Conservation (phyloP, 495 filamentous ascomycete species). For the Margaritispora aquatica region DNA sequence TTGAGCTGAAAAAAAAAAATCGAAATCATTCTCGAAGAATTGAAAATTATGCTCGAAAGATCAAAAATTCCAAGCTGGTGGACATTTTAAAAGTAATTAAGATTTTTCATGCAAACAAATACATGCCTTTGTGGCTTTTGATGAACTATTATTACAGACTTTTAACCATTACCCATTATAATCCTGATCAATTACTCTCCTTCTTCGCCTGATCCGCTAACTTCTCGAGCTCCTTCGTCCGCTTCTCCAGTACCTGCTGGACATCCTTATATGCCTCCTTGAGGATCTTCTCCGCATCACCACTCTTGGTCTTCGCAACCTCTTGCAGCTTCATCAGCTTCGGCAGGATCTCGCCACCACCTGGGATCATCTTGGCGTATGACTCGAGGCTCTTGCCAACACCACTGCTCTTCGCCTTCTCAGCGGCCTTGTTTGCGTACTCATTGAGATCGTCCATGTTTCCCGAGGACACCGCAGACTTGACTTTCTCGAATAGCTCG, state of each 20-base stretch:
- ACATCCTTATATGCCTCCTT: constrained; percentile 55
- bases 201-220: constrained; percentile 32
- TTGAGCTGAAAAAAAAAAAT: too few relatives aligned
- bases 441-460: constrained; percentile 48
- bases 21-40: too few relatives aligned
- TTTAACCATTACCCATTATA: neutral
- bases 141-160: neutral
- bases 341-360: constrained; percentile 47
- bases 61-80: too few relatives aligned
- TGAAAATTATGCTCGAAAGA: too few relatives aligned
- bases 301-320: constrained; percentile 49
- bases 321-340: constrained; percentile 48
- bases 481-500: constrained; percentile 47
- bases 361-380: constrained; percentile 46
- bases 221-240: constrained; percentile 35
- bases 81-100: too few relatives aligned
- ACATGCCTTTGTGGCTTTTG: neutral
- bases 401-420: constrained; percentile 44
- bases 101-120: neutral
- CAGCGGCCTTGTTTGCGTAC: constrained; percentile 46
- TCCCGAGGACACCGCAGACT: constrained; percentile 46
- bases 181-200: constrained; percentile 5
- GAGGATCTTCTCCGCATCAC: constrained; percentile 53
- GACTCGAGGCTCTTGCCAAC: constrained; percentile 34
- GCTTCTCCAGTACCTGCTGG: constrained; percentile 34